Percentiles rank a stretch among this genome's conserved stretches.
Conservation (phyloP, 371 early-diverging fungal species). For the Enterospora canceri region DNA sequence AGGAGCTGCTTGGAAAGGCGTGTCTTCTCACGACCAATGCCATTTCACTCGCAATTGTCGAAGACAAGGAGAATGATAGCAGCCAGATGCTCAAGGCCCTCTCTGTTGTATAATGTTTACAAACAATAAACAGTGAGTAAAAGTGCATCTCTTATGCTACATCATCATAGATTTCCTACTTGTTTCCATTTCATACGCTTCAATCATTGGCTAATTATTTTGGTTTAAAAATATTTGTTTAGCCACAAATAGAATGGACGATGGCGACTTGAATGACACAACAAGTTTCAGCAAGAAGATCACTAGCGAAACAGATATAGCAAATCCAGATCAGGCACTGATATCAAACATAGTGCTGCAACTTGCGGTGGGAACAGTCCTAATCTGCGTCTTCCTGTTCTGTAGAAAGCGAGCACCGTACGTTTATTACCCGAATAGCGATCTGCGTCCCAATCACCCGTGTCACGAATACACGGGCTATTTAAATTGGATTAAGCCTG, state of each 20-base stretch:
- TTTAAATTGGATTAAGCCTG: constrained; percentile 53
- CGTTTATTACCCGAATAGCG: constrained; percentile 54
- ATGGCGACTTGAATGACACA: not conserved
- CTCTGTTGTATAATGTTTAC: not conserved
- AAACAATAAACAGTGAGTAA: too few species aligned
- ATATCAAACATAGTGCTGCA: constrained; percentile 44
- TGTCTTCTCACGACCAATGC: constrained; percentile 87
- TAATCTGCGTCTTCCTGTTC: constrained; percentile 43
- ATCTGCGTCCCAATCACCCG: constrained; percentile 49
- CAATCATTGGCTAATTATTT: too few species aligned
- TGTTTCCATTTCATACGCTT: not conserved
- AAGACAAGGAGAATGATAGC: constrained; percentile 31
- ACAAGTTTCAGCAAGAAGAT: not conserved
- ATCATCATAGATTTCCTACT: not conserved
- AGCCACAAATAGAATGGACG: too few species aligned
- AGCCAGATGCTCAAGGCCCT: not conserved
- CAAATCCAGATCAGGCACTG: constrained; percentile 40
- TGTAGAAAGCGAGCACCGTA: constrained; percentile 48
- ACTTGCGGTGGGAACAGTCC: not conserved
- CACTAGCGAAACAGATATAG: constrained; percentile 6
- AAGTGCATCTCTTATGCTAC: not conserved
- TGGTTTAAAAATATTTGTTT: too few species aligned
- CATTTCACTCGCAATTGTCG: constrained; percentile 60
- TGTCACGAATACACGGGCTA: constrained; percentile 42
- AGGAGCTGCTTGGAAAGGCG: constrained; percentile 87